A percentile compares a stretch with the other conserved stretches of the same genome.
phyloP scores from a whole-genome alignment of 352 stramenopile species.

The Globisporangium mamillatum region DNA sequence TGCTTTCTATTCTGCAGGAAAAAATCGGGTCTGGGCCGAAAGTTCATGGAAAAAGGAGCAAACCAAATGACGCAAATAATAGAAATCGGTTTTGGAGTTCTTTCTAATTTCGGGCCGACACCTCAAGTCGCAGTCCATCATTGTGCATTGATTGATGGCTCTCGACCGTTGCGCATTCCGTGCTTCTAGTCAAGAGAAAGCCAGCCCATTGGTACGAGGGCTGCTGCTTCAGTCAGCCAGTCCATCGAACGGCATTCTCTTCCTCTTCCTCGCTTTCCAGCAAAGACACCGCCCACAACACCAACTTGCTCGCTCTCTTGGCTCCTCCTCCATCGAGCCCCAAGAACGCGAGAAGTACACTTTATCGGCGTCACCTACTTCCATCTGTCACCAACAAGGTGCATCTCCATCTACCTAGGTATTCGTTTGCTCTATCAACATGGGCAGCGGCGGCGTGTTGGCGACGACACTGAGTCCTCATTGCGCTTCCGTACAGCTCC shows the following conservation, averaged over 20 bases:
- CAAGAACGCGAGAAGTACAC: background rate
- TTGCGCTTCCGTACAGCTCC: background rate
- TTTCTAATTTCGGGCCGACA: too few species aligned
- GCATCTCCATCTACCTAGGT: background rate
- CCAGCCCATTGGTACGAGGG: background rate
- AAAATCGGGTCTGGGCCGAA: too few species aligned
- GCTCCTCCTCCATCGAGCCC: too few species aligned
- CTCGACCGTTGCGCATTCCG: background rate
- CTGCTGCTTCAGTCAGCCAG: background rate
- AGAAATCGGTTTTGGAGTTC: too few species aligned
- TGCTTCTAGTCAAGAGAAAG: background rate
- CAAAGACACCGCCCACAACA: background rate
- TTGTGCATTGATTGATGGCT: background rate
- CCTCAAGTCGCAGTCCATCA: too few species aligned
- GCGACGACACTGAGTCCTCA: background rate
- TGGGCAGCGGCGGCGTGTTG: background rate
- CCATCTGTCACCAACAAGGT: background rate
- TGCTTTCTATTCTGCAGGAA: too few species aligned
- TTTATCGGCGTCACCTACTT: too few species aligned
- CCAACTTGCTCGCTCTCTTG: background rate
- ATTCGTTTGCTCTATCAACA: background rate
- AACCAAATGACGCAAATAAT: too few species aligned
- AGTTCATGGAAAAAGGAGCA: too few species aligned
- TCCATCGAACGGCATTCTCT: background rate
- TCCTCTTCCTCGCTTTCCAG: background rate